Evolutionary conservation across 1,284 basidiomycete species (phyloP).

Genomic region (Cryptococcus deneoformans): DNA sequence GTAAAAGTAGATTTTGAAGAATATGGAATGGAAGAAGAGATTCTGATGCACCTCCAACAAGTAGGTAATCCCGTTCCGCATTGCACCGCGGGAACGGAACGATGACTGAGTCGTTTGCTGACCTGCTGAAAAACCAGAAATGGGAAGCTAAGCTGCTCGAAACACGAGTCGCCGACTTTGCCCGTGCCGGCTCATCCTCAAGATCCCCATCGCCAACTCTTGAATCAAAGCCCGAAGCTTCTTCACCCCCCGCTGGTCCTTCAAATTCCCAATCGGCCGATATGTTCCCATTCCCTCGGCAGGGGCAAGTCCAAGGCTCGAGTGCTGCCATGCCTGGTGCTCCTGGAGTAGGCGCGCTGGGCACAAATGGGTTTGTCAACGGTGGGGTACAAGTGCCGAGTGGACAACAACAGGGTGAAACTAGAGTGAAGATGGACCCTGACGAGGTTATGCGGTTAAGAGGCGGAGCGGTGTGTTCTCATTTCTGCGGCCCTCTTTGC

Average conservation of each 20-base stretch:
- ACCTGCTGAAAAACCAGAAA: slow-evolving; percentile 58
- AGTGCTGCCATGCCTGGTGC: slow-evolving; percentile 7
- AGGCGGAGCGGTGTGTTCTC: slow-evolving; percentile 34
- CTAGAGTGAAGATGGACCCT: slow-evolving; percentile 41
- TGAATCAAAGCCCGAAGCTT: slow-evolving; percentile 1
- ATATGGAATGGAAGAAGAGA: slow-evolving; percentile 89
- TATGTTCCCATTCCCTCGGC: not conserved
- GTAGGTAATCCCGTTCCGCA: slow-evolving; percentile 55
- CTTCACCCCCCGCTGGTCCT: slow-evolving; percentile 8
- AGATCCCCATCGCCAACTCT: slow-evolving; percentile 8
- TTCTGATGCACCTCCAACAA: slow-evolving; percentile 80
- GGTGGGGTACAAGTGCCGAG: not conserved
- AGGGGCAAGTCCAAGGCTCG: no score
- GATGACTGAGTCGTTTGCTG: not conserved
- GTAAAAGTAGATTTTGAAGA: slow-evolving; percentile 96
- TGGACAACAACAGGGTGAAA: slow-evolving; percentile 7
- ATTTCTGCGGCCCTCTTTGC: not conserved
- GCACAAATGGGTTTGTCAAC: slow-evolving; percentile 2
- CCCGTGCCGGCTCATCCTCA: slow-evolving; percentile 23
- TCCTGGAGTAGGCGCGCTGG: not conserved
- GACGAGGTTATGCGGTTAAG: slow-evolving; percentile 40
- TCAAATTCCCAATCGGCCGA: slow-evolving; percentile 3
- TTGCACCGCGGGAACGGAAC: not conserved
- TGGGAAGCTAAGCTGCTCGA: slow-evolving; percentile 92
- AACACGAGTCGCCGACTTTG: slow-evolving; percentile 89